These are phyloP conservation scores for Tanacetum coccineum DNA, from an alignment of 129 eudicot species.

Conservation along the genomic window DNA sequence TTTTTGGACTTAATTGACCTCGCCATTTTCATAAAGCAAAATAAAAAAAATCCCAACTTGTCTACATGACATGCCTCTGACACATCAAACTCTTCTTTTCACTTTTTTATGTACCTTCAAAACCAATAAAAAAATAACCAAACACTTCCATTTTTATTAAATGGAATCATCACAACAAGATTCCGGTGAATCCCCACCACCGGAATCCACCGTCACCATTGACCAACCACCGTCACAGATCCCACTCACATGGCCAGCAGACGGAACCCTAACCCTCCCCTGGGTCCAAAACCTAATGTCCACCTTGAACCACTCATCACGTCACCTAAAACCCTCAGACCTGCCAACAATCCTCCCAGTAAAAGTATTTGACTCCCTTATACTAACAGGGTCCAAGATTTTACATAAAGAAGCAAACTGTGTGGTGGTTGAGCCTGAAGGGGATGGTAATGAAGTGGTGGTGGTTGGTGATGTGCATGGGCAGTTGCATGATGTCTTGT, in stretches of 20 bases:
- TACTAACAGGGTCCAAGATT: conserved; percentile 69
- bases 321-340: conserved; percentile 50
- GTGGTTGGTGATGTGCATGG: conserved; percentile 98
- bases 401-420: conserved; percentile 91
- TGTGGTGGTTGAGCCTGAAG: conserved; percentile 51
- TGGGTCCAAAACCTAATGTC: conserved; percentile 63
- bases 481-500: conserved; percentile 88
- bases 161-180: conserved; percentile 23
- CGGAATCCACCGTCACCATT: conserved; percentile 25
- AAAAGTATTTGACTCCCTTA: conserved; percentile 54
- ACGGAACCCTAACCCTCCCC: conserved; percentile 43
- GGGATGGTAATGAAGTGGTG: conserved; percentile 46
- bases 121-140: too few species aligned
- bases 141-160: not conserved
- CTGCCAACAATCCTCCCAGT: conserved; percentile 72
- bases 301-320: conserved; percentile 69
- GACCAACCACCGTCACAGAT: conserved; percentile 42
- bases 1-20: not conserved
- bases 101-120: too few species aligned
- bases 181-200: conserved; percentile 19
- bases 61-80: conserved; percentile 17
- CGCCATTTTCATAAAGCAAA: not conserved
- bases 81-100: not conserved
- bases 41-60: conserved; percentile 5
- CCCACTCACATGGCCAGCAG: conserved; percentile 78